Conservation (phyloP, 352 stramenopile genomes). For the Globisporangium nunn region DNA sequence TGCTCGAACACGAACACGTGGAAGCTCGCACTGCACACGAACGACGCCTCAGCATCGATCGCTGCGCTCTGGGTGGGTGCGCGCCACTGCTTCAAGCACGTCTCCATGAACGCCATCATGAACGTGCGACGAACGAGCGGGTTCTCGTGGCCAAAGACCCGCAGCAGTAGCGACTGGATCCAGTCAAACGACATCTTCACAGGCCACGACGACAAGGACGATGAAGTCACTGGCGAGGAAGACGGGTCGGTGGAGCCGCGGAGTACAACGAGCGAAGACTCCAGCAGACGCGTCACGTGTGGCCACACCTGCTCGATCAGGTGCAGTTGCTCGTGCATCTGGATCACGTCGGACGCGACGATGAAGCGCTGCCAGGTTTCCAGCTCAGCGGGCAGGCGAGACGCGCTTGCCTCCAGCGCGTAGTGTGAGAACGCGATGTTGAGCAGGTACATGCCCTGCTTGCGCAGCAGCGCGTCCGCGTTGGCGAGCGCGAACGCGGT, state of each 20-base stretch:
- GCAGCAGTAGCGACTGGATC: conserved; percentile 63
- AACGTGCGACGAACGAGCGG: conserved; percentile 68
- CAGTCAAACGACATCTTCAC: conserved; percentile 69
- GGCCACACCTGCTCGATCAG: conserved; percentile 81
- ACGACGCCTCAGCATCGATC: conserved; percentile 22
- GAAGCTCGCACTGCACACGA: conserved; percentile 36
- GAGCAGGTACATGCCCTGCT: conserved; percentile 63
- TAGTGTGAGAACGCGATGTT: conserved; percentile 60
- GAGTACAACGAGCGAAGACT: conserved; percentile 26
- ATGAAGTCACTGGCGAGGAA: background rate
- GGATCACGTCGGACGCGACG: conserved; percentile 69
- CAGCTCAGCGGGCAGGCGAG: conserved; percentile 3
- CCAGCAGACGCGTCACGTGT: conserved; percentile 50
- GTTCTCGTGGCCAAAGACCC: conserved; percentile 74
- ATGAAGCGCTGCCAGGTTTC: conserved; percentile 64
- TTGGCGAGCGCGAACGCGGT: conserved; percentile 45
- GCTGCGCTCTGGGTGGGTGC: conserved; percentile 1
- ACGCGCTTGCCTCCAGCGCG: conserved; percentile 7
- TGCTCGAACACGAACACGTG: conserved; percentile 43
- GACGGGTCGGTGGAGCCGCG: background rate
- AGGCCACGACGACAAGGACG: conserved; percentile 23
- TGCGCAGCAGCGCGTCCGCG: conserved; percentile 48
- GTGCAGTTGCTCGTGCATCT: conserved; percentile 80
- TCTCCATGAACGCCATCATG: conserved; percentile 61
- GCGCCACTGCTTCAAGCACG: conserved; percentile 21